Evolutionary conservation across 1,139 yeast genomes (phyloP).

Genomic region (Magnusiomyces sp.): DNA sequence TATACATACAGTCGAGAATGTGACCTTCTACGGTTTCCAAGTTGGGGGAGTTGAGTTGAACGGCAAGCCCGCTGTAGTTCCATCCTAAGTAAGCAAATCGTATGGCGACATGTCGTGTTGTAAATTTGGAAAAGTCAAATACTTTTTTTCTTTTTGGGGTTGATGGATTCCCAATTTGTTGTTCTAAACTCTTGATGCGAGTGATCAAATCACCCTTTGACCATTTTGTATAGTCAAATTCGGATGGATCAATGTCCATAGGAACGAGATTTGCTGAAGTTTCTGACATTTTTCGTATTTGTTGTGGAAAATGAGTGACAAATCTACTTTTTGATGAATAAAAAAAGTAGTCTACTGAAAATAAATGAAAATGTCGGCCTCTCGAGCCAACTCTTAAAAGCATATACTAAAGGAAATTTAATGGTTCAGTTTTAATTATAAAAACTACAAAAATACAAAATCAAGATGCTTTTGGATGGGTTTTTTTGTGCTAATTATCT

Average conservation of each 20-base stretch:
- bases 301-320: background rate
- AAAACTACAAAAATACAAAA: too few relatives aligned
- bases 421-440: too few relatives aligned
- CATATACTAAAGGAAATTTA: too few relatives aligned
- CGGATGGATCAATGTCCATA: too few relatives aligned
- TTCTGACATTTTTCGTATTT: background rate
- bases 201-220: slow-evolving; percentile 44
- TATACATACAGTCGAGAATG: slow-evolving; percentile 60
- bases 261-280: too few relatives aligned
- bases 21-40: slow-evolving; percentile 82
- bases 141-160: slow-evolving; percentile 32
- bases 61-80: slow-evolving; percentile 86
- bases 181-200: slow-evolving; percentile 43
- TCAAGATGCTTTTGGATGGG: too few relatives aligned
- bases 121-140: slow-evolving; percentile 62
- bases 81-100: slow-evolving; percentile 47
- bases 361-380: too few relatives aligned
- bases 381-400: too few relatives aligned
- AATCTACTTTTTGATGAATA: background rate
- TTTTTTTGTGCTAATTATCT: too few relatives aligned
- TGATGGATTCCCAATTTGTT: background rate
- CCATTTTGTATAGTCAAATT: slow-evolving; percentile 31
- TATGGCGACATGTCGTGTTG: slow-evolving; percentile 67
- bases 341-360: too few relatives aligned
- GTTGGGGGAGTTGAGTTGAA: slow-evolving; percentile 57